Evolutionary conservation across 192 early-diverging fungal genomes (phyloP).

Genomic region (Podila verticillata): DNA sequence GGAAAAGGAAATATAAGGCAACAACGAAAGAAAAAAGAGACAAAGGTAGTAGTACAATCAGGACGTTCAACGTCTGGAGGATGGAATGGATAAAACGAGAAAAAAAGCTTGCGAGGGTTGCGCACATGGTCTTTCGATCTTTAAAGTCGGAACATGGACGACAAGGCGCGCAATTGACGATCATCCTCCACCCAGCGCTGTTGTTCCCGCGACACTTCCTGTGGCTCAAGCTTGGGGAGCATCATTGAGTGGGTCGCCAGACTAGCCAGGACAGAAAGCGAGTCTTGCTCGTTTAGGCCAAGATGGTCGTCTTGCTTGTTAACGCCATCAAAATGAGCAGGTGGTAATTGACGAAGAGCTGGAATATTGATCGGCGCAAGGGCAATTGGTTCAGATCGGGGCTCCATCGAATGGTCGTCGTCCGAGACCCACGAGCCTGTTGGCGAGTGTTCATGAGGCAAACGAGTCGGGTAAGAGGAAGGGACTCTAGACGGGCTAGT

Average conservation of each 20-base stretch:
- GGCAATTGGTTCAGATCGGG: slow-evolving; percentile 4
- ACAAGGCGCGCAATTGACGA: slow-evolving; percentile 49
- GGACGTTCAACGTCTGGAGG: slow-evolving; percentile 5
- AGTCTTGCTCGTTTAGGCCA: slow-evolving; percentile 24
- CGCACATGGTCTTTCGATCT: not conserved
- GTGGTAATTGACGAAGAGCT: slow-evolving; percentile 25
- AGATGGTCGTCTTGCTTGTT: slow-evolving; percentile 15
- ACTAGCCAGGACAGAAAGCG: slow-evolving; percentile 44
- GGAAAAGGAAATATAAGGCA: slow-evolving; percentile 9
- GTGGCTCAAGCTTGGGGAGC: slow-evolving; percentile 46
- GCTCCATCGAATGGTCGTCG: slow-evolving; percentile 32
- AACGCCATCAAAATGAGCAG: slow-evolving; percentile 15
- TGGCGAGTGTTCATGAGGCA: slow-evolving; percentile 34
- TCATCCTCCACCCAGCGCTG: slow-evolving; percentile 49
- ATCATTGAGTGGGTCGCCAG: slow-evolving; percentile 40
- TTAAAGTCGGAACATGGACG: slow-evolving; percentile 49
- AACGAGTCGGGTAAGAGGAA: slow-evolving; percentile 16
- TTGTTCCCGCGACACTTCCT: slow-evolving; percentile 39
- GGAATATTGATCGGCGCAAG: slow-evolving; percentile 17
- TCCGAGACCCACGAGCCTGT: slow-evolving; percentile 35
- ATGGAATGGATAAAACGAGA: not conserved
- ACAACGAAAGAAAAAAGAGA: slow-evolving; percentile 18
- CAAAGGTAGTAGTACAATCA: not conserved
- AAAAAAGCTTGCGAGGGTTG: not conserved
- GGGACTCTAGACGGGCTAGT: slow-evolving; percentile 17